These are phyloP conservation scores for Lachancea dasiensis DNA, from an alignment of 805 yeast genomes.

Conservation along the genomic window DNA sequence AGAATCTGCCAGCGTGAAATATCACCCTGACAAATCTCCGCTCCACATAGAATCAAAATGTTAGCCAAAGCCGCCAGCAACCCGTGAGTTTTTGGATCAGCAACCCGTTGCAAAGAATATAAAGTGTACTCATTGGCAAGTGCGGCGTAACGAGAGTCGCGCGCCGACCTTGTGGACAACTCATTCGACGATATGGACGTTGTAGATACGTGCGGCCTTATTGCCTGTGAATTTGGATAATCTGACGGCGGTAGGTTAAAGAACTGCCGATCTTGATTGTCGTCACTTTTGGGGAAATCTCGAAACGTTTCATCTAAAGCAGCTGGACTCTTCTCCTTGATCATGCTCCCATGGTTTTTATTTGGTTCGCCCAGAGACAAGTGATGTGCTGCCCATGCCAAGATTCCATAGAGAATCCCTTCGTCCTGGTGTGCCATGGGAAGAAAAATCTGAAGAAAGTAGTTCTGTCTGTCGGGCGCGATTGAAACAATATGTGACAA, in stretches of 20 bases:
- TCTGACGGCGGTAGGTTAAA: neutral
- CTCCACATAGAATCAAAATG: slow-evolving; percentile 64
- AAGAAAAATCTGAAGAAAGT: slow-evolving; percentile 46
- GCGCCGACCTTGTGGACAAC: neutral
- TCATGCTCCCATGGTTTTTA: neutral
- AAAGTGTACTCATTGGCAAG: slow-evolving; percentile 21
- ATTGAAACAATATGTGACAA: slow-evolving; percentile 44
- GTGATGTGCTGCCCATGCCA: slow-evolving; percentile 50
- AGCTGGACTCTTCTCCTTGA: neutral
- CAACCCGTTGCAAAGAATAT: slow-evolving; percentile 14
- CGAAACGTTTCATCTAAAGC: slow-evolving; percentile 2
- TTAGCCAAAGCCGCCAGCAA: slow-evolving; percentile 44
- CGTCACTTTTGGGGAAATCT: neutral
- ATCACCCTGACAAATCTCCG: slow-evolving; percentile 79
- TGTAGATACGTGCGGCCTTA: neutral
- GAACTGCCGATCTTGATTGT: neutral
- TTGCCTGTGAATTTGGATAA: neutral
- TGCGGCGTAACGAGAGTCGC: slow-evolving; percentile 11
- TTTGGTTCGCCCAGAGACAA: slow-evolving; percentile 13
- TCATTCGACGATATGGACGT: too few species aligned
- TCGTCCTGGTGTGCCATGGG: slow-evolving; percentile 46
- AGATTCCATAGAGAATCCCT: slow-evolving; percentile 44
- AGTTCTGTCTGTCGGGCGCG: slow-evolving; percentile 44
- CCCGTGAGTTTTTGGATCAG: neutral
- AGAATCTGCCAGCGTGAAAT: slow-evolving; percentile 68